These are phyloP conservation scores for Oryza coarctata DNA, from an alignment of 176 grass and related monocot species.

Conservation along the genomic window DNA sequence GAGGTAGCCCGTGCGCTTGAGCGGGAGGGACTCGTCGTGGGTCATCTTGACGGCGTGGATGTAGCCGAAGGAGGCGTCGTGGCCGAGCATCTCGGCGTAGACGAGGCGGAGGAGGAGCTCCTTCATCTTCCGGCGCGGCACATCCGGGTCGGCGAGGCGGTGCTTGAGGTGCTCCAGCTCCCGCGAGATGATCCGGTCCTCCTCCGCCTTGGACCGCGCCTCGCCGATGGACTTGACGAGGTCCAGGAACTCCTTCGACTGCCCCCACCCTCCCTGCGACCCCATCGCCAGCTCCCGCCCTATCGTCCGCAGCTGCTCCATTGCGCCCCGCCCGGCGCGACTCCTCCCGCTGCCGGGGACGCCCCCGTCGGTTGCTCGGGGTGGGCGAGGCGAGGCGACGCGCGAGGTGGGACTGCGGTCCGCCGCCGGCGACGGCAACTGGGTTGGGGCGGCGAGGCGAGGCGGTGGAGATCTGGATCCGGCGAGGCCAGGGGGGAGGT, in stretches of 20 bases:
- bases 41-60: slow-evolving; percentile 99
- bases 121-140: slow-evolving; percentile 94
- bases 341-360: not conserved
- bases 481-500: slow-evolving; percentile 18
- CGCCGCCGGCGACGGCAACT: slow-evolving; percentile 34
- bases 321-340: slow-evolving; percentile 18
- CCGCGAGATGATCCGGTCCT: slow-evolving; percentile 94
- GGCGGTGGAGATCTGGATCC: slow-evolving; percentile 65
- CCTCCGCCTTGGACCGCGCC: slow-evolving; percentile 96
- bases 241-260: slow-evolving; percentile 98
- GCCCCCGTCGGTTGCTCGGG: not conserved
- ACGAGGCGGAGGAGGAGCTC: slow-evolving; percentile 92
- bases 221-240: slow-evolving; percentile 99
- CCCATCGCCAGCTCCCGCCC: slow-evolving; percentile 97
- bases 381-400: not conserved
- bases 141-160: slow-evolving; percentile 88
- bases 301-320: slow-evolving; percentile 98
- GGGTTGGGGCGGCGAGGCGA: slow-evolving; percentile 14
- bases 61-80: slow-evolving; percentile 96
- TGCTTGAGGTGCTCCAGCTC: slow-evolving; percentile 92
- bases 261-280: slow-evolving; percentile 79
- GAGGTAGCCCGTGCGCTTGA: slow-evolving; percentile 97
- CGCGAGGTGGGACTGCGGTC: too few species aligned
- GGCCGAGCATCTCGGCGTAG: slow-evolving; percentile 99
- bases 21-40: slow-evolving; percentile 84